Conservation (phyloP, 1,284 basidiomycete genomes). For the Heterobasidion parviporum region DNA sequence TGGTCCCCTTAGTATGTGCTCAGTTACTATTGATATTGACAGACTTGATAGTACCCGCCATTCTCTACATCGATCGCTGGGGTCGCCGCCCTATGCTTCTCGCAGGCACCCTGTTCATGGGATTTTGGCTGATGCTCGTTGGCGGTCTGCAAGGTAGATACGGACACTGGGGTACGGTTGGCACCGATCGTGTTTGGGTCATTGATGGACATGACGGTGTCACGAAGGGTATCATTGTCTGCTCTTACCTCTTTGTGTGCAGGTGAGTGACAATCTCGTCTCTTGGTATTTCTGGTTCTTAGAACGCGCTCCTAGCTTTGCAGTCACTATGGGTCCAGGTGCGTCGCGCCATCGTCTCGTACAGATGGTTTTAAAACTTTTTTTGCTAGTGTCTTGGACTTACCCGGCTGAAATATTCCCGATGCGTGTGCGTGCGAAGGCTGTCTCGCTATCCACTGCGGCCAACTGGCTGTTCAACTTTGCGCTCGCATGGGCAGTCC, state of each 20-base stretch:
- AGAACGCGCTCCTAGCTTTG: not conserved
- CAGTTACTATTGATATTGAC: not conserved
- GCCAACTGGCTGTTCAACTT: constrained; percentile 70
- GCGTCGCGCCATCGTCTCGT: not conserved
- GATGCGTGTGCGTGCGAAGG: constrained; percentile 65
- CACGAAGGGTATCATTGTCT: constrained; percentile 67
- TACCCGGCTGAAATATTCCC: constrained; percentile 59
- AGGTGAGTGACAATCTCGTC: constrained; percentile 10
- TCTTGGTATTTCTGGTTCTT: not conserved
- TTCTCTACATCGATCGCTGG: constrained; percentile 72
- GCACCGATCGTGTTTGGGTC: constrained; percentile 46
- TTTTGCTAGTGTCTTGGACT: constrained; percentile 44
- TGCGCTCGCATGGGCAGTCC: constrained; percentile 50
- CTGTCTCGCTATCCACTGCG: constrained; percentile 53
- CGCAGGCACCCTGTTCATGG: constrained; percentile 58
- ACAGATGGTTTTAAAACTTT: constrained; percentile 20
- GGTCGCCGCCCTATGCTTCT: constrained; percentile 74
- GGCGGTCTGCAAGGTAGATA: constrained; percentile 65
- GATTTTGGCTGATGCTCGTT: constrained; percentile 69
- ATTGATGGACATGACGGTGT: constrained; percentile 43
- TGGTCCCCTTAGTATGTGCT: constrained; percentile 2
- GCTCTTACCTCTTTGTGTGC: constrained; percentile 70
- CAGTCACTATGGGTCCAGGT: constrained; percentile 1
- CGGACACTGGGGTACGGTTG: constrained; percentile 50
- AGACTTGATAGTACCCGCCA: constrained; percentile 44